Evolutionary conservation across 768 basidiomycete genomes (phyloP), one percentile per base, ranked within the genome.

Genomic region (Termitomyces sp.): DNA sequence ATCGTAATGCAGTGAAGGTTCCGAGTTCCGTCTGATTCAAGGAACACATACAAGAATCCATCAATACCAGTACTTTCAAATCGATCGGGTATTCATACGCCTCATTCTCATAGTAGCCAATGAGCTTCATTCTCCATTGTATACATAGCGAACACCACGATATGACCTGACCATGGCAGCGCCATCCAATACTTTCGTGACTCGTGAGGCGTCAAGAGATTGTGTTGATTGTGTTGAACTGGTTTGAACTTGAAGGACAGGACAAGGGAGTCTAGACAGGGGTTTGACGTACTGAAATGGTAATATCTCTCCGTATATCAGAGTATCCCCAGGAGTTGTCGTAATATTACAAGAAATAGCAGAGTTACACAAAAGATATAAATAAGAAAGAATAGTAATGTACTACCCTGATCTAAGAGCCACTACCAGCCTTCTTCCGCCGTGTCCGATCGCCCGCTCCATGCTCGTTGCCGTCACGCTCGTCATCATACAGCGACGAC

Each of bases 401-500:
- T 32, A 60, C 40, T 21, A 53, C 37, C 30, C 28, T 12, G 42
- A 5, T 30, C 53, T 62, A 58, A 46, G 43, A 56, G 32, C 49
- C 7, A 28, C 28, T 28, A 7, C 28, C 63, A 32, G 55, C 59
- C 17, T 65, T 62, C 43, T 66, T 65, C 46, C 68, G 60, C 55
- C 70, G 63, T 12, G 69, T 66, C 60, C 69, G 59, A 24, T 66
- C 63, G 44, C 66, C 65, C 3, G 41, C 17, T 21, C 66, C 66
- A 32, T 71, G 66, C 5, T 65, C 67, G 14, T 66, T 64, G 3
- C 70, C 67, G 37, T 50, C 37, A 40, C 49, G 49, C 10, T 50
- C 37, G 19, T 70, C 67, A 34, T 68, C 59, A 59, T 80, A 80
- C 63, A 80, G 58, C 14, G 72, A 57, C 17, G 84, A 85, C 24